Evolutionary conservation across 73 alveolate genomes (phyloP), one percentile per base, ranked within the genome.

Genomic region (Effrenium voratum): DNA sequence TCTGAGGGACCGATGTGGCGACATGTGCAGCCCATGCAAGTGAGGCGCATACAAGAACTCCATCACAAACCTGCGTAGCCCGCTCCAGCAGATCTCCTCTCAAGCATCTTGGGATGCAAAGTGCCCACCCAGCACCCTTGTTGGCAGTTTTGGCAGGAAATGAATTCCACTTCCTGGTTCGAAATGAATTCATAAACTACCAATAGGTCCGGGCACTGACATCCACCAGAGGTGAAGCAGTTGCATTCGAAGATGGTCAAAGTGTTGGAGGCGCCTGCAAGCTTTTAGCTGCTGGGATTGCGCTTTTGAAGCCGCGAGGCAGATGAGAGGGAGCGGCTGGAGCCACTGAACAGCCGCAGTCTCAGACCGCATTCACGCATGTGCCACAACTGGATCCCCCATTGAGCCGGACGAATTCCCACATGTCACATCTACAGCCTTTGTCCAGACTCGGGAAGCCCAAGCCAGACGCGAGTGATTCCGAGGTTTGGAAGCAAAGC

Each of bases 281-380:
- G 22, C 68, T 22, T 55, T 15, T 55, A 22, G 30, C 22, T 12
- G 30, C 68, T 55, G 68, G 68, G 68, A 55, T 12, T 12, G 68
- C 30, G 68, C 12, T 22, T 12, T 12, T 55, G 12, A 15, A n/a
- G n/a, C n/a, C n/a, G n/a, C 44, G 87, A 90, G 97, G 97, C 86
- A 12, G 97, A 90, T 70, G 97, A 90, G 76, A 90, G 68, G 76
- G 87, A 90, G 75, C 97, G 97, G 43, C 52, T 90, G 50, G 97
- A 38, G 68, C 97, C 97, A 2, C 52, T 90, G 97, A 90, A 66
- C 47, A 90, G 97, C 45, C 26, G 50, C 34, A 32, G 43, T 66
- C 43, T 22, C 28, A 30, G 28, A 57, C 1, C 16, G 3, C 72
- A 57, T 22, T 22, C 16, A 22, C 16, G 28, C 72, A 1, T 57